Base-by-base conservation (phyloP, 306 rosid species). In the Vigna trinervia region DNA sequence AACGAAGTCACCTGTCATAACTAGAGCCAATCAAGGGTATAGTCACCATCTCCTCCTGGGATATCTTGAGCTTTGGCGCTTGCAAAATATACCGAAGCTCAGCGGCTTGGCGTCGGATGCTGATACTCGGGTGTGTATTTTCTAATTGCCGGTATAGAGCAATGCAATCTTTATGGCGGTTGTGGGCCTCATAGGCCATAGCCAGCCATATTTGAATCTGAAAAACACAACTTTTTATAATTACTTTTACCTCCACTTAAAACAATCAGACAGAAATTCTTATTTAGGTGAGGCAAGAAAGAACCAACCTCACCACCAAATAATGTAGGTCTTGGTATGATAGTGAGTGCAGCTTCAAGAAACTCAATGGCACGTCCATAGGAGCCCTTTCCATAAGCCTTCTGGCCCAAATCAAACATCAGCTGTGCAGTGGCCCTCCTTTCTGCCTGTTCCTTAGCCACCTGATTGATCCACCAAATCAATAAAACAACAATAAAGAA, bases 201-300 rank as follows among this genome's bases (percentile, higher is more conserved):
- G 97, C 98, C 78, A 95, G 88, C 97, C 98, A 95, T 82, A 95
- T 95, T 81, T 92, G 96, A 57, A 95, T 92, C 98, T 95, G 90
- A 82, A 81, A 83, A 65, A 65, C 17, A 73, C 69, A 11, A 9
- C 39, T 38, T 64, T 39, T 60, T 15, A 2, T 8, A 62, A 15
- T 34, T 63, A 34, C 28, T 63, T 12, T 52, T 34, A 41, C 64
- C 38, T 26, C 36, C 17, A 65, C 19, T 22, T 9, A 53, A 28
- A 8, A 38, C 32, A 12, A 41, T 73, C 30, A 26, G 53, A 63
- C 46, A 62, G 8, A 73, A 56, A 76, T 69, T 69, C 23, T 60
- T 28, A 60, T 12, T 6, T 22, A 47, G 48, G 69, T 7, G 75
- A 47, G 38, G 69, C 9, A 74, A 53, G 43, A 60, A 72, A 32